Conservation (phyloP, 23 red algal species). For the Porphyridium purpureum region DNA sequence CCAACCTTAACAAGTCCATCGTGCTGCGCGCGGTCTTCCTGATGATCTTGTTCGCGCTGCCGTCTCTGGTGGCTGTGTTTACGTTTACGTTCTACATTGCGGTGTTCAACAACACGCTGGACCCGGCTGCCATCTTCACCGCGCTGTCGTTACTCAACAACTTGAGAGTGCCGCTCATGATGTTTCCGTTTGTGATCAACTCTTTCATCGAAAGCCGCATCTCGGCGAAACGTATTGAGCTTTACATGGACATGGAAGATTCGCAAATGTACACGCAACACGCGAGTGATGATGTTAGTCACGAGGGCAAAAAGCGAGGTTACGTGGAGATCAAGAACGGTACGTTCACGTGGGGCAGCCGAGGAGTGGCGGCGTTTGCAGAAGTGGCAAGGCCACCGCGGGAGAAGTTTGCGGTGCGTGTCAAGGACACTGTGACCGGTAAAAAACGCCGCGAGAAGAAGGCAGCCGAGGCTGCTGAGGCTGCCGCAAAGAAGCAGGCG, state of each 20-base stretch:
- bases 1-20: slow-evolving; percentile 33
- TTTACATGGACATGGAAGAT: slow-evolving; percentile 51
- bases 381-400: not conserved
- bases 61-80: slow-evolving; percentile 56
- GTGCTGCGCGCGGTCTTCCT: slow-evolving; percentile 52
- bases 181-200: slow-evolving; percentile 66
- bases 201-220: slow-evolving; percentile 64
- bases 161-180: slow-evolving; percentile 66
- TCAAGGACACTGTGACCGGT: not conserved
- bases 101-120: slow-evolving; percentile 51
- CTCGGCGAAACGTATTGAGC: slow-evolving; percentile 58
- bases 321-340: slow-evolving; percentile 1
- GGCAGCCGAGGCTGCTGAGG: not conserved
- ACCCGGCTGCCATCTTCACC: slow-evolving; percentile 60
- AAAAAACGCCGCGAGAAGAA: not conserved
- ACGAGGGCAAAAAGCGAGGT: not conserved
- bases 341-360: slow-evolving; percentile 2
- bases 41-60: slow-evolving; percentile 52
- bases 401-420: not conserved
- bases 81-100: slow-evolving; percentile 81
- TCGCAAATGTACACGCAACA: slow-evolving; percentile 23
- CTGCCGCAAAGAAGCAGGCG: not conserved
- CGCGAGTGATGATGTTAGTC: not conserved
- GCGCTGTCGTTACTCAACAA: slow-evolving; percentile 71
- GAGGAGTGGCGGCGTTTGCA: not conserved